Evolutionary conservation across 2,329 filamentous ascomycete species (phyloP).

Genomic region (Fusarium odoratissimum): DNA sequence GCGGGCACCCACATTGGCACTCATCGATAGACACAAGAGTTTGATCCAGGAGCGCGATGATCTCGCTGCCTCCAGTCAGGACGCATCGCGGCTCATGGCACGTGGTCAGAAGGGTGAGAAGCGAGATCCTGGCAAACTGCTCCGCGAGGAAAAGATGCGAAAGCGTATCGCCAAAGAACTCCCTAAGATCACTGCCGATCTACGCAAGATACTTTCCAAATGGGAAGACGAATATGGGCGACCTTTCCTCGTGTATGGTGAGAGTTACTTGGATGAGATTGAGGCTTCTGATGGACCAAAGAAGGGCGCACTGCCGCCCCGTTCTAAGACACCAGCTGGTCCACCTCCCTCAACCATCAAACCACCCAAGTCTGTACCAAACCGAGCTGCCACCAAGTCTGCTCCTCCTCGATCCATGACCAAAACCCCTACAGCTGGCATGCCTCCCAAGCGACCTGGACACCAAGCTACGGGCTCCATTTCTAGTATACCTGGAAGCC

Average conservation of each 20-base stretch:
- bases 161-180: constrained; percentile 97
- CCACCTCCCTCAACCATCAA: constrained; percentile 60
- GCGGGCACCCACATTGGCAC: constrained; percentile 82
- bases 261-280: constrained; percentile 89
- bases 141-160: constrained; percentile 98
- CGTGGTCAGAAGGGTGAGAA: constrained; percentile 93
- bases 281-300: constrained; percentile 68
- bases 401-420: constrained; percentile 55
- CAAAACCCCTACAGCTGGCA: constrained; percentile 67
- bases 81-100: constrained; percentile 91
- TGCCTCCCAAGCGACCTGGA: constrained; percentile 46
- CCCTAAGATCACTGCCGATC: constrained; percentile 88
- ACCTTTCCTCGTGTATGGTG: constrained; percentile 92
- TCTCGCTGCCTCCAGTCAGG: constrained; percentile 89
- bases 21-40: constrained; percentile 85
- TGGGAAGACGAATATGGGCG: constrained; percentile 97
- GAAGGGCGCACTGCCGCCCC: constrained; percentile 61
- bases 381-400: constrained; percentile 46
- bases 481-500: constrained; percentile 46
- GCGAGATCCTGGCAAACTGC: constrained; percentile 91
- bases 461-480: constrained; percentile 31
- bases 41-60: constrained; percentile 89
- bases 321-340: constrained; percentile 81
- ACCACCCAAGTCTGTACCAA: constrained; percentile 50
- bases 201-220: constrained; percentile 81